phyloP scores from a whole-genome alignment of 306 rosid species.

The Cucurbita moschata region DNA sequence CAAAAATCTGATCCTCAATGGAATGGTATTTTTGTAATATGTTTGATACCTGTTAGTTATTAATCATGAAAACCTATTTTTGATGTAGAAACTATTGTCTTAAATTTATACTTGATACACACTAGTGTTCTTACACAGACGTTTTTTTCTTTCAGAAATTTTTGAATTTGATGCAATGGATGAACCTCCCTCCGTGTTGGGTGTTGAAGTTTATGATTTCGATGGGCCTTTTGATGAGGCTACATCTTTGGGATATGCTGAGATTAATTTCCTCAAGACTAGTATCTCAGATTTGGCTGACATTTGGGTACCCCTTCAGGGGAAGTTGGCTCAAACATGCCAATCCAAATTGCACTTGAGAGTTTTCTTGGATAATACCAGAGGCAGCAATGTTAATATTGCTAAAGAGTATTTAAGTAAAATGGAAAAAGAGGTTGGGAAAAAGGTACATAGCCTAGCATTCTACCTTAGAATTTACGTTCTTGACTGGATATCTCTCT shows the following conservation, averaged over 20 bases:
- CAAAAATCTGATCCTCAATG: constrained; percentile 67
- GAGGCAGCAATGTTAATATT: constrained; percentile 57
- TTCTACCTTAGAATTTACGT: constrained; percentile 6
- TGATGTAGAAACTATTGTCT: background rate
- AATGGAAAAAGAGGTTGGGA: constrained; percentile 99
- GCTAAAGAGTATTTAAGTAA: constrained; percentile 62
- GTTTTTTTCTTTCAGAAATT: constrained; percentile 42
- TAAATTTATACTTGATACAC: background rate
- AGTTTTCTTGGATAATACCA: constrained; percentile 77
- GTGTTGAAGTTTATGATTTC: constrained; percentile 68
- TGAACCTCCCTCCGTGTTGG: constrained; percentile 86
- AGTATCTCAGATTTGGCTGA: constrained; percentile 86
- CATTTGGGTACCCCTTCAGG: constrained; percentile 77
- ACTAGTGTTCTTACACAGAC: constrained; percentile 8
- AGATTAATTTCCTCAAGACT: constrained; percentile 73
- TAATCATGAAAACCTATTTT: background rate
- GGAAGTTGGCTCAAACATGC: constrained; percentile 64
- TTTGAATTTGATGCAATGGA: constrained; percentile 98
- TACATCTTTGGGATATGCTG: constrained; percentile 53
- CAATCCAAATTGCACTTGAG: constrained; percentile 76
- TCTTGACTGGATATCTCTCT: background rate
- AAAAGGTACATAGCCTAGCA: constrained; percentile 47
- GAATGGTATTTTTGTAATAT: constrained; percentile 42
- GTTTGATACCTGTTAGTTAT: background rate
- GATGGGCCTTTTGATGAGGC: constrained; percentile 91